These are phyloP conservation scores for Tetrastigma voinierianum DNA, from an alignment of 164 flowering plant genomes.

Conservation along the genomic window DNA sequence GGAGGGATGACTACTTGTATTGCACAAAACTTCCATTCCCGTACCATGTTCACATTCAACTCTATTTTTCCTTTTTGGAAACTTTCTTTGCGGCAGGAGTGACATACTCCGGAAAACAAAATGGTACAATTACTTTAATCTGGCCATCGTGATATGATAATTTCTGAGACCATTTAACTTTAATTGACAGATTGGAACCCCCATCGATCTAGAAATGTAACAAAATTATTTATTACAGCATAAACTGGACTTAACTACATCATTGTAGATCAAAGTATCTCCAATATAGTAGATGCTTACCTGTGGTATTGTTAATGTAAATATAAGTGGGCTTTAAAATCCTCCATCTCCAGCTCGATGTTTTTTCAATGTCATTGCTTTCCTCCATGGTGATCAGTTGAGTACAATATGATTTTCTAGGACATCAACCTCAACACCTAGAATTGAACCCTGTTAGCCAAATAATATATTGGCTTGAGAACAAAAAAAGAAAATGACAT, in stretches of 20 bases:
- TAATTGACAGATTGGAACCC: conserved; percentile 72
- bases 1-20: conserved; percentile 75
- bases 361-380: conserved; percentile 30
- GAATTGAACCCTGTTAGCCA: conserved; percentile 99
- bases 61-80: conserved; percentile 67
- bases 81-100: conserved; percentile 67
- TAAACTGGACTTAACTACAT: neutral
- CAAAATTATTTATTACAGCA: neutral
- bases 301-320: conserved; percentile 69
- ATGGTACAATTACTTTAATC: conserved; percentile 64
- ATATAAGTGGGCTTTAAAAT: conserved; percentile 60
- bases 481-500: conserved; percentile 11
- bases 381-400: conserved; percentile 42
- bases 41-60: conserved; percentile 65
- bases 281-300: conserved; percentile 23
- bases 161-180: conserved; percentile 78
- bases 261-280: neutral
- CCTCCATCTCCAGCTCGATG: conserved; percentile 45
- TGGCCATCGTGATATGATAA: conserved; percentile 44
- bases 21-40: conserved; percentile 59
- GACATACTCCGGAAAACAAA: conserved; percentile 75
- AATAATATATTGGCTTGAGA: conserved; percentile 54
- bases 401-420: conserved; percentile 52
- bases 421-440: conserved; percentile 83
- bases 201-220: conserved; percentile 69